Conservation (phyloP, 2,329 filamentous ascomycete genomes). For the Pseudogymnoascus pannorum region DNA sequence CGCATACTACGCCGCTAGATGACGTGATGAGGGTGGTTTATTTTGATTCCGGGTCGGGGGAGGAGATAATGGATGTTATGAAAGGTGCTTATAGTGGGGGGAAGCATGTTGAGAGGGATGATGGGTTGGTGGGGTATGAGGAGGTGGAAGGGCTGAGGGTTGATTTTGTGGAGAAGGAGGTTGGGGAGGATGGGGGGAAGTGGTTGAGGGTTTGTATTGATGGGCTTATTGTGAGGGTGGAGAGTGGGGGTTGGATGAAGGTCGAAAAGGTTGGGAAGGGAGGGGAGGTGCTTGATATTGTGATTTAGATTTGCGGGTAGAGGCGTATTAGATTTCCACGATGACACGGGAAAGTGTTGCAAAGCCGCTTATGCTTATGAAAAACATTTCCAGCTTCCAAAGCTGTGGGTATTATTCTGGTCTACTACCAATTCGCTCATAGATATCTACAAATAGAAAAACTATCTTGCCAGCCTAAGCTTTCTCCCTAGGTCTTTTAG, state of each 20-base stretch:
- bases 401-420: slow-evolving; percentile 9
- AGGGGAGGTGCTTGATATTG: slow-evolving; percentile 21
- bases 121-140: slow-evolving; percentile 63
- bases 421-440: slow-evolving; percentile 13
- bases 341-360: neutral
- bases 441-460: slow-evolving; percentile 12
- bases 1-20: slow-evolving; percentile 61
- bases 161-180: slow-evolving; percentile 58
- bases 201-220: slow-evolving; percentile 92
- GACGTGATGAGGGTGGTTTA: slow-evolving; percentile 64
- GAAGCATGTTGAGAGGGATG: slow-evolving; percentile 46
- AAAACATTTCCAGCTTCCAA: slow-evolving; percentile 11
- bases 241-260: slow-evolving; percentile 62
- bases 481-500: neutral
- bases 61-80: slow-evolving; percentile 73
- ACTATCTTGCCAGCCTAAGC: neutral
- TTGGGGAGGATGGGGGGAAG: slow-evolving; percentile 40
- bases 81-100: slow-evolving; percentile 52
- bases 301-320: slow-evolving; percentile 13
- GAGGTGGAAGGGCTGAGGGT: slow-evolving; percentile 61
- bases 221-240: slow-evolving; percentile 74
- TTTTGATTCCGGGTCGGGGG: slow-evolving; percentile 60
- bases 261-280: slow-evolving; percentile 43
- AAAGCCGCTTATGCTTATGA: slow-evolving; percentile 10
- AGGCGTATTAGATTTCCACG: slow-evolving; percentile 11